These are phyloP conservation scores for Mycocentrospora acerina DNA, from an alignment of 2,329 filamentous ascomycete species.

Conservation along the genomic window DNA sequence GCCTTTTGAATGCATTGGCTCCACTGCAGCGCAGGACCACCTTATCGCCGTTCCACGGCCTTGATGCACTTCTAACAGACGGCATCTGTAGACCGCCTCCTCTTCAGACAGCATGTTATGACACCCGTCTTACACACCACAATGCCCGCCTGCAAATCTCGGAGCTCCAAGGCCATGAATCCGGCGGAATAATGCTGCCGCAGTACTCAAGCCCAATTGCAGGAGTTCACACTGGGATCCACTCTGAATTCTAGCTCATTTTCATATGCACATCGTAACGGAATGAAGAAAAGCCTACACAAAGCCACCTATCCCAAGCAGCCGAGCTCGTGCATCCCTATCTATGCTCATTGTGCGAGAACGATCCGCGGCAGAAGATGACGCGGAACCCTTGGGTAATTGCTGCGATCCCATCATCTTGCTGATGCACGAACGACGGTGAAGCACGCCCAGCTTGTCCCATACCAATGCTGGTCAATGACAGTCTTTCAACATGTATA, in stretches of 20 bases:
- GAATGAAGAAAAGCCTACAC: constrained; percentile 38
- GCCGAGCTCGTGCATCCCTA: constrained; percentile 31
- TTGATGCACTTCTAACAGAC: constrained; percentile 31
- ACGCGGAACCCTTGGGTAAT: constrained; percentile 35
- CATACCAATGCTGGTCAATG: constrained; percentile 30
- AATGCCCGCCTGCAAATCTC: constrained; percentile 22
- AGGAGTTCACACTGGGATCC: constrained; percentile 25
- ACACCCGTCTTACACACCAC: constrained; percentile 19
- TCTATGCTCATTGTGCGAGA: constrained; percentile 39
- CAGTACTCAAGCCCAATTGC: constrained; percentile 23
- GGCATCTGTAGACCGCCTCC: constrained; percentile 14
- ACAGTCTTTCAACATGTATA: constrained; percentile 36
- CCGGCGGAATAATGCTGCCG: constrained; percentile 25
- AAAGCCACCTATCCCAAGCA: constrained; percentile 31
- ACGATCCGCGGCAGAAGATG: constrained; percentile 42
- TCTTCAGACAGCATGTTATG: constrained; percentile 26
- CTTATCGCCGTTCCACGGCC: constrained; percentile 44
- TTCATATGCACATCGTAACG: constrained; percentile 33
- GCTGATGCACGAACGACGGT: constrained; percentile 36
- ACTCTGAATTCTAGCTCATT: constrained; percentile 37
- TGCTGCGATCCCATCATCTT: constrained; percentile 38
- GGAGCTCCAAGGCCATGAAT: constrained; percentile 27
- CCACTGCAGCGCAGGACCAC: constrained; percentile 26
- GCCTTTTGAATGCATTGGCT: constrained; percentile 17
- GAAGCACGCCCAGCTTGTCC: constrained; percentile 30